Conservation (phyloP, 192 early-diverging fungal genomes). For the Coemansia sp. region DNA sequence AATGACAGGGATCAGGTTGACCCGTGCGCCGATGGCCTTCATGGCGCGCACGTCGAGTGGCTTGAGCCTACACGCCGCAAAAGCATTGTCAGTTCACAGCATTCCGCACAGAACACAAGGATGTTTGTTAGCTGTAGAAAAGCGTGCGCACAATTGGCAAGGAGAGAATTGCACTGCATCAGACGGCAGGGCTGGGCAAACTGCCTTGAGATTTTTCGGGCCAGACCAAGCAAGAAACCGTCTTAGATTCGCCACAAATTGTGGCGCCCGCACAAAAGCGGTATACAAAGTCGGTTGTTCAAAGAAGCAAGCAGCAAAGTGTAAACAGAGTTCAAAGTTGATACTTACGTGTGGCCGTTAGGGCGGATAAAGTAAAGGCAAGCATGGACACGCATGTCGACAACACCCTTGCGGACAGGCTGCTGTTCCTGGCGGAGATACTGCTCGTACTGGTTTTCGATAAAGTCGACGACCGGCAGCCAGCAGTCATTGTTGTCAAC, state of each 20-base stretch:
- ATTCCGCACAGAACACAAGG: neutral
- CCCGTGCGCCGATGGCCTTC: constrained; percentile 93
- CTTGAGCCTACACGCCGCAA: constrained; percentile 52
- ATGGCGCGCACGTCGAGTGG: constrained; percentile 97
- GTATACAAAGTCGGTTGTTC: neutral
- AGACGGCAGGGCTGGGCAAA: no score
- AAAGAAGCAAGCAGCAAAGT: neutral
- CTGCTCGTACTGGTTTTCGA: constrained; percentile 96
- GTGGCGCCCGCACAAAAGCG: constrained; percentile 5
- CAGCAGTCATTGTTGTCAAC: constrained; percentile 95
- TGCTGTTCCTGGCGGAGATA: constrained; percentile 92
- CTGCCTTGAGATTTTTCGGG: no score
- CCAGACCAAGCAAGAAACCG: neutral
- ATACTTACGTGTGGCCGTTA: constrained; percentile 84
- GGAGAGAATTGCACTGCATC: no score
- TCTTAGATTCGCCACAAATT: neutral
- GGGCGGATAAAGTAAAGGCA: constrained; percentile 99
- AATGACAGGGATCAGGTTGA: constrained; percentile 97
- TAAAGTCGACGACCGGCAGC: constrained; percentile 96
- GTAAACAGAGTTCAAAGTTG: neutral
- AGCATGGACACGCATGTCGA: constrained; percentile 95
- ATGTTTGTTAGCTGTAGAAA: constrained; percentile 6
- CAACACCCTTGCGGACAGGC: constrained; percentile 76
- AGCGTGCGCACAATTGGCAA: neutral
- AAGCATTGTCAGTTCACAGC: constrained; percentile 2